Percentiles rank a stretch among this genome's conserved stretches.
phyloP scores from a whole-genome alignment of 208 protist genomes.

The Crithidia fasciculata region DNA sequence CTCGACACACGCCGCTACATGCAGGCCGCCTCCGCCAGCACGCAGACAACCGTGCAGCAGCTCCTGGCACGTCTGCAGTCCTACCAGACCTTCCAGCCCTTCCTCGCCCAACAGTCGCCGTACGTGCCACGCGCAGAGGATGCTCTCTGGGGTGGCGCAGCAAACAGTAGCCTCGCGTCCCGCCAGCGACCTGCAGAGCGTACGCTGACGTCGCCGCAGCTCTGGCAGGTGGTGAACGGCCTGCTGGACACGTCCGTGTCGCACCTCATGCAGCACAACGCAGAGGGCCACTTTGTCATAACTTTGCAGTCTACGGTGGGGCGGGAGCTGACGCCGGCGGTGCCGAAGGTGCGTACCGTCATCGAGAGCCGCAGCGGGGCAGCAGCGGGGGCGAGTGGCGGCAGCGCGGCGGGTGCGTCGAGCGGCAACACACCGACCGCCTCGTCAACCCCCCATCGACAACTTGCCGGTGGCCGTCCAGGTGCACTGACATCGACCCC shows the following conservation, averaged over 20 bases:
- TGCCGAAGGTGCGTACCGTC: conserved; percentile 26
- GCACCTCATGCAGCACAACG: conserved; percentile 48
- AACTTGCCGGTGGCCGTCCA: not conserved
- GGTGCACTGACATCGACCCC: not conserved
- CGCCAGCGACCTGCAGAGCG: conserved; percentile 8
- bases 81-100: conserved; percentile 72
- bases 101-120: conserved; percentile 36
- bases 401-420: not conserved
- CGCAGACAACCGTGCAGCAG: conserved; percentile 41
- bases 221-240: conserved; percentile 52
- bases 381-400: not conserved
- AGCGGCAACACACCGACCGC: not conserved
- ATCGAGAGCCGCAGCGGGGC: conserved; percentile 20
- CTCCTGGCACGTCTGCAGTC: conserved; percentile 56
- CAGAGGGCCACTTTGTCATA: conserved; percentile 49
- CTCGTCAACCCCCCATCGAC: not conserved
- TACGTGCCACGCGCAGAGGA: conserved; percentile 15
- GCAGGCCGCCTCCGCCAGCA: conserved; percentile 36
- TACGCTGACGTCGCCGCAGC: conserved; percentile 13
- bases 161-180: not conserved
- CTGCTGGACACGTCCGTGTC: conserved; percentile 43
- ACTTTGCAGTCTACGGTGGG: conserved; percentile 38
- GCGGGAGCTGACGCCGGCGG: not conserved
- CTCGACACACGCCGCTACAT: conserved; percentile 45
- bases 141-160: not conserved